A percentile compares a stretch with the other conserved stretches of the same genome.
phyloP scores from a whole-genome alignment of 129 eudicot genomes.

The Calendula officinalis region DNA sequence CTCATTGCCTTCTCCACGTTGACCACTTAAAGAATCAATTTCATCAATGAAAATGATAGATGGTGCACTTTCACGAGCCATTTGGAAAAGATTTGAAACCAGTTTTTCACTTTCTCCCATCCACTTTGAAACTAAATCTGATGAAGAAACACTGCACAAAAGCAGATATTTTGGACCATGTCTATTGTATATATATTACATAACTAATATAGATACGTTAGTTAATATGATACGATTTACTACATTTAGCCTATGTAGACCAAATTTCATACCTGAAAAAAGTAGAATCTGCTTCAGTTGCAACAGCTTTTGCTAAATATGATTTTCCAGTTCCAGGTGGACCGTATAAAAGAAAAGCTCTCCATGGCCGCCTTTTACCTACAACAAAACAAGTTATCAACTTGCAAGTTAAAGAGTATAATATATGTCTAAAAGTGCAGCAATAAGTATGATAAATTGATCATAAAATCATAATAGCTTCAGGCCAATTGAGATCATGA shows the following conservation, averaged over 20 bases:
- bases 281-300: constrained; percentile 90
- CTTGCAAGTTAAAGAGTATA: constrained; percentile 3
- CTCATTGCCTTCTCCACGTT: constrained; percentile 95
- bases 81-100: constrained; percentile 81
- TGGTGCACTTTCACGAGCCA: constrained; percentile 93
- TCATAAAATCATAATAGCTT: too few species aligned
- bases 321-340: constrained; percentile 96
- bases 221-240: background rate
- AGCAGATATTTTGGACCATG: constrained; percentile 41
- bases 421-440: background rate
- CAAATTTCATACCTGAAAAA: constrained; percentile 57
- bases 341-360: constrained; percentile 85
- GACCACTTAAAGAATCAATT: constrained; percentile 87
- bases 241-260: background rate
- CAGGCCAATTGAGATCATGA: too few species aligned
- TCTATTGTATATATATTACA: background rate
- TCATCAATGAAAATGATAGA: constrained; percentile 84
- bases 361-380: constrained; percentile 94
- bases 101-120: constrained; percentile 96
- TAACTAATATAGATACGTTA: background rate
- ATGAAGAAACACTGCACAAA: constrained; percentile 69
- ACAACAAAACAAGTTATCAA: constrained; percentile 5
- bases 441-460: too few species aligned
- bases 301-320: constrained; percentile 91
- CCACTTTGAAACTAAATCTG: constrained; percentile 93